Base-by-base conservation (phyloP, 2,329 filamentous ascomycete genomes). In the Macrophomina phaseolina region DNA sequence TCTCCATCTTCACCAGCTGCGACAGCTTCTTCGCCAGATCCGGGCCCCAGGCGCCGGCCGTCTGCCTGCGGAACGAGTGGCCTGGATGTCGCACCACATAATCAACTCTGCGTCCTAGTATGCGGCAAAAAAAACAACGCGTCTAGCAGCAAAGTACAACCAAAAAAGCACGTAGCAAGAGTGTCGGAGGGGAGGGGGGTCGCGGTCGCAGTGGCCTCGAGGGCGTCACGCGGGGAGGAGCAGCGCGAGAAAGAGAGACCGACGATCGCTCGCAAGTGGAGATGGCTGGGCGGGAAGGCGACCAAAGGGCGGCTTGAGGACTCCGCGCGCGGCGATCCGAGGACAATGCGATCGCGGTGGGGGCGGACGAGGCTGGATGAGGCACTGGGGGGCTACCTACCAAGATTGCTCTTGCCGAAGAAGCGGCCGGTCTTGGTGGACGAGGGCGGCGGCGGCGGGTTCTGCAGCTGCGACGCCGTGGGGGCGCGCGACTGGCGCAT, bases 1-100 rank as follows among this genome's bases (percentile, higher is more conserved):
- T 99, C 84, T 99, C 95, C 95, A 99, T 99, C 88, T 99, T 99
- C 70, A 99, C 95, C 64, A 99, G 88, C 83, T 97, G 92, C 48
- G 94, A 93, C 69, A 99, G 90, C 87, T 99, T 99, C 87, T 97
- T 97, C 67, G 95, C 91, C 67, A 99, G 89, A 75, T 99, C 95
- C 67, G 94, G 89, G 42, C 89, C 89, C 75, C 93, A 93, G 73
- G 91, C 90, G 72, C 91, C 91, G 70, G 91, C 90, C 51, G 90
- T 86, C 76, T 90, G 90, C 76, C 89, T 87, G 73, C 91, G 87
- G 78, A 93, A 87, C 49, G 85, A 87, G 84, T 91, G 87, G 76
- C 90, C 89, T 90, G 74, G 46, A 48, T 62, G 58, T 49, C 58
- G 58, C 63, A 56, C 30, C 28, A n/a, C 18, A 46, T 65, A 32